Evolutionary conservation across 2,329 filamentous ascomycete species (phyloP), one percentile per base, ranked within the genome.

Genomic region (Tricladium varicosporioides): DNA sequence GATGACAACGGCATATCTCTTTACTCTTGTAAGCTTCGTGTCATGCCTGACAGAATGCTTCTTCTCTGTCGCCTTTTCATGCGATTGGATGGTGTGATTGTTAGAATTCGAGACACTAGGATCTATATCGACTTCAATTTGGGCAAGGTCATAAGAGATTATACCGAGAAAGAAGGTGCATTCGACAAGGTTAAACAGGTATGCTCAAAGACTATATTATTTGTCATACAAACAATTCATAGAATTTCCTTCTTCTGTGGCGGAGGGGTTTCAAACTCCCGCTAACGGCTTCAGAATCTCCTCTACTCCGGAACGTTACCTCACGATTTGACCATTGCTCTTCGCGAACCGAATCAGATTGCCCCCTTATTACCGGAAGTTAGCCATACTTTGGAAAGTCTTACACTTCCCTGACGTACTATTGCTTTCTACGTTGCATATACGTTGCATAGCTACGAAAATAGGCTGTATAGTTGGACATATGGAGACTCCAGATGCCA

Each of bases 1-100:
- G 94, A 96, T 59, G 94, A 99, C 73, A 99, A 99, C 70, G 94
- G 94, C 60, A 94, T 97, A 65, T 91, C 91, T 31, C 82, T 97
- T 70, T 80, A 95, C 57, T 95, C 87, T 60, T 91, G 89, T 74
- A 99, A 99, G 78, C 78, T 97, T 51, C 82, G 94, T 58, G 93
- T 97, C 56, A 97, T 97, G 87, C 91, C 92, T 54, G 84, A 87
- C 67, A 81, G 94, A 54, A 85, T 99, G 75, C 80, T 99, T 54
- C 78, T 99, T 59, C 82, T 99, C 2, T 85, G 84, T 63, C 82
- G 94, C 19, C 87, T 97, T 70, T 99, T 96, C 73, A 90, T 99
- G 87, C 82, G 94, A 57, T 78, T 99, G 42, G 94, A 99, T 69
- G 88, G 91, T 67, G 94, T 99, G 47, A 70, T 99, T 45, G 83